phyloP scores from a whole-genome alignment of 1,284 basidiomycete species.

The Fomes fomentarius region DNA sequence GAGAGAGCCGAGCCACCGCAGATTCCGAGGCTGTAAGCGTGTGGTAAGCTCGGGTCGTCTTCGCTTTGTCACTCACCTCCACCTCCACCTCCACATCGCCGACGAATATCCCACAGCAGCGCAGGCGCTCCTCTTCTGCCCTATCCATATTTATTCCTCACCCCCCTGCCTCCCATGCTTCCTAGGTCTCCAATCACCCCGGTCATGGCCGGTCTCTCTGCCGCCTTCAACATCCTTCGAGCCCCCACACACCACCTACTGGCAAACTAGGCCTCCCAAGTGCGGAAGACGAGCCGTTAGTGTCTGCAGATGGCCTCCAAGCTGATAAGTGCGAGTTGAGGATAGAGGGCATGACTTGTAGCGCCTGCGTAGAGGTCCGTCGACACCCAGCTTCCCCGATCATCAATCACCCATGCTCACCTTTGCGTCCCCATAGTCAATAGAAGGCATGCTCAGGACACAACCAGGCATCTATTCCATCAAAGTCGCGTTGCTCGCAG shows the following conservation, averaged over 20 bases:
- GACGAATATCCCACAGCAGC: constrained; percentile 16
- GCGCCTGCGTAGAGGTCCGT: constrained; percentile 85
- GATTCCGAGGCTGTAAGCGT: neutral
- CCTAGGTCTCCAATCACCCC: constrained; percentile 15
- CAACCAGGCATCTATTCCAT: constrained; percentile 87
- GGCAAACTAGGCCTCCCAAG: constrained; percentile 37
- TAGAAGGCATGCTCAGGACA: constrained; percentile 86
- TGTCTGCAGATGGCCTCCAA: constrained; percentile 27
- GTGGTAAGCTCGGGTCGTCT: neutral
- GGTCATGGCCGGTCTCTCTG: constrained; percentile 25
- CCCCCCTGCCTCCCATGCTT: constrained; percentile 5
- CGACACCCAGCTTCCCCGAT: neutral
- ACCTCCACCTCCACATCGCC: neutral
- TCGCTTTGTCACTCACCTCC: neutral
- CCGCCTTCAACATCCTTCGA: constrained; percentile 24
- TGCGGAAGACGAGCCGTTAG: constrained; percentile 40
- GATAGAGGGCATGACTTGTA: constrained; percentile 93
- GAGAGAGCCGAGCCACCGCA: neutral
- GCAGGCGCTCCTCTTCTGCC: constrained; percentile 26
- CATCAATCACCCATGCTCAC: neutral
- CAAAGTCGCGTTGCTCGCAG: constrained; percentile 93
- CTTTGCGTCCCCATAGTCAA: constrained; percentile 57
- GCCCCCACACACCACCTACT: constrained; percentile 17
- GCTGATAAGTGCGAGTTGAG: constrained; percentile 67
- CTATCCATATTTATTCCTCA: constrained; percentile 20